Percentiles rank a stretch among this genome's conserved stretches.
Conservation (phyloP, 1,284 basidiomycete genomes). For the Ustilago trichophora region DNA sequence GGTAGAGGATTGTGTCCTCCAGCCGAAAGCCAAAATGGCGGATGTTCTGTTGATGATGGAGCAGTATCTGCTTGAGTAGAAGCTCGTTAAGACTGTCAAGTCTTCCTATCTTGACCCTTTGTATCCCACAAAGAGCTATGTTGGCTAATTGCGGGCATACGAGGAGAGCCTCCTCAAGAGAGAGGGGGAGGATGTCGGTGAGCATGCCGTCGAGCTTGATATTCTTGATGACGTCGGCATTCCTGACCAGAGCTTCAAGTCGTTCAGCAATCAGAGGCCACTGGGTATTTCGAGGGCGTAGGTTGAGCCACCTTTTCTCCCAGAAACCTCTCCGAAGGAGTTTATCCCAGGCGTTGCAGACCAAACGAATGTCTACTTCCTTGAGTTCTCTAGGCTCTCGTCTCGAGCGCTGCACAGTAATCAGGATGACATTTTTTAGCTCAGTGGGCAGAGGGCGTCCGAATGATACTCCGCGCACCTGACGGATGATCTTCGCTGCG, state of each 20-base stretch:
- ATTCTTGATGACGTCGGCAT: constrained; percentile 8
- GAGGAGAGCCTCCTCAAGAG: not conserved
- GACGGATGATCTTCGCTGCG: not conserved
- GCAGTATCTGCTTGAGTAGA: constrained; percentile 15
- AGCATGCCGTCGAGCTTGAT: constrained; percentile 12
- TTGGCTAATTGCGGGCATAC: constrained; percentile 7
- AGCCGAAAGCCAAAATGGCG: constrained; percentile 18
- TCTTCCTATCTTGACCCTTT: constrained; percentile 5
- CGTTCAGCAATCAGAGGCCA: constrained; percentile 10
- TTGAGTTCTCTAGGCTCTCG: not conserved
- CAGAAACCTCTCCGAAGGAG: constrained; percentile 7
- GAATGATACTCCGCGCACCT: not conserved
- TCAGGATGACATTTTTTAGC: constrained; percentile 1
- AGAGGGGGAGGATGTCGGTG: constrained; percentile 15
- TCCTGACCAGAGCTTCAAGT: not conserved
- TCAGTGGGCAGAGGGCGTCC: not conserved
- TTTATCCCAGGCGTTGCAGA: constrained; percentile 15
- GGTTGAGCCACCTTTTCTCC: constrained; percentile 14
- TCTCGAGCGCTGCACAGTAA: not conserved
- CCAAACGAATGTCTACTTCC: constrained; percentile 10
- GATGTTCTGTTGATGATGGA: not conserved
- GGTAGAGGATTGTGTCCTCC: constrained; percentile 9
- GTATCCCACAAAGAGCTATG: not conserved
- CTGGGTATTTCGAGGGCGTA: not conserved
- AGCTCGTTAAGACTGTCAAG: constrained; percentile 22